A percentile compares a stretch with the other conserved stretches of the same genome.
Conservation (phyloP, 176 grass and related monocot species). For the Musa beccarii region DNA sequence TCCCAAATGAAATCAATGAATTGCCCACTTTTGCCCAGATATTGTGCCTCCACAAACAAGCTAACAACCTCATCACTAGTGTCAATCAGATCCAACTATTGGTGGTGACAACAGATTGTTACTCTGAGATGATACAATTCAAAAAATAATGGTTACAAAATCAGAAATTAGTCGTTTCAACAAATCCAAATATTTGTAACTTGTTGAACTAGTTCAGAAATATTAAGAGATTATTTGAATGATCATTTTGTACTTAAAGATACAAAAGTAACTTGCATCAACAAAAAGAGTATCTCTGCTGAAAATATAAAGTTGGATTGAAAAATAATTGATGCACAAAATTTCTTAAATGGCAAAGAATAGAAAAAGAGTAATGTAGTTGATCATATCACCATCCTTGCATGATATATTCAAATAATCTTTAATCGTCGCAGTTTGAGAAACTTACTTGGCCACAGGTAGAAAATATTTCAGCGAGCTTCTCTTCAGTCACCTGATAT, state of each 20-base stretch:
- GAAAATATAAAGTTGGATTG: background rate
- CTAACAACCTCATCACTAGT: background rate
- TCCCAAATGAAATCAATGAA: no score
- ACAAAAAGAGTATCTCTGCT: background rate
- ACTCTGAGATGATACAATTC: background rate
- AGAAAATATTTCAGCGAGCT: slow-evolving; percentile 85
- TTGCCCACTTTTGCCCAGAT: no score
- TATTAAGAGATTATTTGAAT: background rate
- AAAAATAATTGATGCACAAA: background rate
- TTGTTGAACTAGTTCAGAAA: background rate
- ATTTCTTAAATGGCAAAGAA: background rate
- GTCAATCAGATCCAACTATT: background rate
- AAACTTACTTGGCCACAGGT: slow-evolving; percentile 76
- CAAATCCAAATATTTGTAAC: background rate
- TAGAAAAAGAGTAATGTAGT: background rate
- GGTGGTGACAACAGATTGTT: background rate
- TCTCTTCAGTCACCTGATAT: slow-evolving; percentile 87
- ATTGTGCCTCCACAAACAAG: no score
- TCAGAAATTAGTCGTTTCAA: background rate
- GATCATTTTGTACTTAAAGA: background rate
- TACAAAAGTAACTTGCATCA: background rate
- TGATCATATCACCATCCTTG: background rate
- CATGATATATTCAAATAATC: background rate
- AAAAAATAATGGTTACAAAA: background rate
- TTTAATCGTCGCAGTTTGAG: slow-evolving; percentile 3